Percentiles rank a stretch among this genome's conserved stretches.
These are phyloP conservation scores for Blastomyces percursus DNA, from an alignment of 2,329 filamentous ascomycete species.

Conservation along the genomic window DNA sequence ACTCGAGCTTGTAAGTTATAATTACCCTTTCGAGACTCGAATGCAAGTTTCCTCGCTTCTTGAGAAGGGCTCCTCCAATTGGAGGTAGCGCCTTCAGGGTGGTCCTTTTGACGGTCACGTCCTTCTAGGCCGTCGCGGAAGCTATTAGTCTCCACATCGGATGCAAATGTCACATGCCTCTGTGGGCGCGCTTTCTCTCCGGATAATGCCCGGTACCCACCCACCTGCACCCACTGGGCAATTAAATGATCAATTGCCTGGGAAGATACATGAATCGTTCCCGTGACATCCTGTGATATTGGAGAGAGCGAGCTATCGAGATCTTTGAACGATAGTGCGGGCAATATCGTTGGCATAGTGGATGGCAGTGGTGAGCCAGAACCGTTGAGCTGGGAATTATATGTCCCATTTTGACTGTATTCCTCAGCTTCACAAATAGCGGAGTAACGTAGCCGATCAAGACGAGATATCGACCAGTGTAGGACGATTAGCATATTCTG, in stretches of 20 bases:
- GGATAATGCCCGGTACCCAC: constrained; percentile 10
- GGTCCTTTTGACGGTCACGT: constrained; percentile 22
- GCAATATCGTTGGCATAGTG: constrained; percentile 19
- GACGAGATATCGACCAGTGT: constrained; percentile 31
- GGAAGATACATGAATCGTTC: constrained; percentile 31
- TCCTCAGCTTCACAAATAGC: constrained; percentile 27
- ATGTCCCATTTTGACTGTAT: constrained; percentile 15
- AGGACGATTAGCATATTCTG: constrained; percentile 37
- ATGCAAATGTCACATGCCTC: constrained; percentile 16
- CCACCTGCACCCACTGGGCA: constrained; percentile 20
- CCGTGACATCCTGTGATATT: constrained; percentile 27
- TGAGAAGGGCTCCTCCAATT: constrained; percentile 30
- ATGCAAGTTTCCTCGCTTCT: constrained; percentile 25
- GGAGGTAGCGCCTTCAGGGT: constrained; percentile 26
- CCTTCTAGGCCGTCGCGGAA: constrained; percentile 17
- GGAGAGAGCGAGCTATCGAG: constrained; percentile 24
- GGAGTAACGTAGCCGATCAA: constrained; percentile 28
- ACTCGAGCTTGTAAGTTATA: constrained; percentile 28
- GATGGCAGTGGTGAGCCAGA: constrained; percentile 11
- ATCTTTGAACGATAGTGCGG: constrained; percentile 24
- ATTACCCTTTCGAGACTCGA: constrained; percentile 23
- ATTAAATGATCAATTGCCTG: constrained; percentile 26
- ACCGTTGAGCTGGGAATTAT: constrained; percentile 10
- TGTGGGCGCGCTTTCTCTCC: constrained; percentile 7
- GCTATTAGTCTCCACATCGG: constrained; percentile 17